These are phyloP conservation scores for Polychaeton citri DNA, from an alignment of 2,329 filamentous ascomycete genomes.

Conservation along the genomic window DNA sequence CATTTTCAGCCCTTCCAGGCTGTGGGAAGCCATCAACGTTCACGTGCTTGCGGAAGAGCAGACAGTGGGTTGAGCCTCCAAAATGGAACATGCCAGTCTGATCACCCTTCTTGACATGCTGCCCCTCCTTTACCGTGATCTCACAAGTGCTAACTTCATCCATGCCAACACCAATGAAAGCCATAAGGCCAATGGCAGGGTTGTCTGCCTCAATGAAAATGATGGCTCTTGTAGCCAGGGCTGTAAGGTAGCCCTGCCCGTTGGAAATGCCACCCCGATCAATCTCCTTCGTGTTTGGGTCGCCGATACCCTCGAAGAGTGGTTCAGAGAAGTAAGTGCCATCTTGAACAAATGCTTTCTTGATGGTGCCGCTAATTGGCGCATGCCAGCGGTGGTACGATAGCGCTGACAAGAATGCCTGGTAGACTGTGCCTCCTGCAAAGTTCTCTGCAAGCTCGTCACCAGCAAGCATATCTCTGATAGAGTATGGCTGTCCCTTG, in stretches of 20 bases:
- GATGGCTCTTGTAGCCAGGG: slow-evolving; percentile 54
- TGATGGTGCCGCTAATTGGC: slow-evolving; percentile 50
- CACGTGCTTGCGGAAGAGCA: slow-evolving; percentile 50
- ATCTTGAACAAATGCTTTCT: slow-evolving; percentile 43
- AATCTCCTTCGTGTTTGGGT: slow-evolving; percentile 25
- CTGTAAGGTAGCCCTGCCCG: slow-evolving; percentile 50
- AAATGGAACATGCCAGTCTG: slow-evolving; percentile 70
- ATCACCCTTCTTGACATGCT: slow-evolving; percentile 55
- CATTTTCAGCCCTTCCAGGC: slow-evolving; percentile 20
- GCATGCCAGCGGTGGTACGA: slow-evolving; percentile 62
- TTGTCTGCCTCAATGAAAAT: slow-evolving; percentile 62
- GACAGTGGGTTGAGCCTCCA: slow-evolving; percentile 57
- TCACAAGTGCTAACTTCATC: slow-evolving; percentile 61
- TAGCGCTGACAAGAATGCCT: slow-evolving; percentile 54
- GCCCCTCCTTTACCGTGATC: slow-evolving; percentile 52
- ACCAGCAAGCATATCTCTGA: slow-evolving; percentile 34
- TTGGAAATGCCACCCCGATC: slow-evolving; percentile 31
- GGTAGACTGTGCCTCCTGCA: slow-evolving; percentile 52
- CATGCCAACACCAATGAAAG: slow-evolving; percentile 61
- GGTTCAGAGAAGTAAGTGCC: slow-evolving; percentile 58
- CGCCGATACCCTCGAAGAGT: slow-evolving; percentile 32
- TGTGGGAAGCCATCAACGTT: slow-evolving; percentile 24
- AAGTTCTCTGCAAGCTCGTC: slow-evolving; percentile 43
- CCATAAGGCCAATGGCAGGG: slow-evolving; percentile 52
- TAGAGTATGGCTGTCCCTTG: slow-evolving; percentile 55